phyloP scores from a whole-genome alignment of 345 rosid genomes.

The Sonneratia alba region DNA sequence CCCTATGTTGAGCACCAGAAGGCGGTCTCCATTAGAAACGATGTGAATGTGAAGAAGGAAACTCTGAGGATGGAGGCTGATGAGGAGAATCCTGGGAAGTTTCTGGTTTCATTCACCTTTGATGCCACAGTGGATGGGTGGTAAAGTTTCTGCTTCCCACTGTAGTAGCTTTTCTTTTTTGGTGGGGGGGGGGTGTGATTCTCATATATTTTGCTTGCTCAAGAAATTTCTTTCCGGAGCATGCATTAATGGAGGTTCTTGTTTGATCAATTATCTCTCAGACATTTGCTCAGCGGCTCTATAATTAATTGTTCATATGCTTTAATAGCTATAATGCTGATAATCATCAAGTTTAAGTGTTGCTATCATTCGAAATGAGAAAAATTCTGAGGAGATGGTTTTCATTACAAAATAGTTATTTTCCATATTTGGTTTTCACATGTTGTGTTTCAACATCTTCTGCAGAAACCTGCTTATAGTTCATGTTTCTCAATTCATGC shows the following conservation, averaged over 20 bases:
- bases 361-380: neutral
- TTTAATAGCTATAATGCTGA: neutral
- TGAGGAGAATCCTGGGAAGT: slow-evolving; percentile 45
- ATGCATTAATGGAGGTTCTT: neutral
- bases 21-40: slow-evolving; percentile 67
- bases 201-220: neutral
- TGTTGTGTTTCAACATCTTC: no score
- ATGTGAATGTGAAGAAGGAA: slow-evolving; percentile 80
- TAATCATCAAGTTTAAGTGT: neutral
- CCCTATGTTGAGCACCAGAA: slow-evolving; percentile 77
- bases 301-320: neutral
- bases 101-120: slow-evolving; percentile 69
- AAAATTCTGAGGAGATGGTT: no score
- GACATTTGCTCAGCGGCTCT: neutral
- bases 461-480: no score
- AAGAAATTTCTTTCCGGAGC: neutral
- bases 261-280: neutral
- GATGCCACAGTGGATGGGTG: slow-evolving; percentile 83
- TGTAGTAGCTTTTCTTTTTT: no score
- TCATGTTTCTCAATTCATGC: no score
- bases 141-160: slow-evolving; percentile 19
- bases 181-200: no score
- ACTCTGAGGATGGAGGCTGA: slow-evolving; percentile 53
- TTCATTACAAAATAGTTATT: no score
- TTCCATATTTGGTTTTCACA: no score